Evolutionary conservation across 2,329 filamentous ascomycete species (phyloP).

Genomic region (Tolypocladium paradoxum): DNA sequence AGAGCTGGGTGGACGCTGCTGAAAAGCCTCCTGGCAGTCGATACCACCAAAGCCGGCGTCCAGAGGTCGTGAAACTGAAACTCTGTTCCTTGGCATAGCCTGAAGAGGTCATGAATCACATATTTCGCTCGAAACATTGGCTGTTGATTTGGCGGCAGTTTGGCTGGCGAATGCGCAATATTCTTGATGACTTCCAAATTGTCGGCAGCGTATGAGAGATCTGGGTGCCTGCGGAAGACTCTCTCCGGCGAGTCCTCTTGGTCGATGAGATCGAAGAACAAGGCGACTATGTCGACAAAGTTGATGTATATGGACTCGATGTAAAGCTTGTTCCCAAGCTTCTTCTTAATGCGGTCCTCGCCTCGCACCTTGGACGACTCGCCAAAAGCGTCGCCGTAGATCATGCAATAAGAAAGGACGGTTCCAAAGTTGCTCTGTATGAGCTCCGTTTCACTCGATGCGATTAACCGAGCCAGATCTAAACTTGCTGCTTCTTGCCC

Average conservation of each 20-base stretch:
- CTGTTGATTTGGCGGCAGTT: constrained; percentile 69
- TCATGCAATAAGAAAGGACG: constrained; percentile 72
- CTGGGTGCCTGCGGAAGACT: constrained; percentile 48
- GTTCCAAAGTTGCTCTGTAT: constrained; percentile 63
- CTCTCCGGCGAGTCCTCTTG: constrained; percentile 66
- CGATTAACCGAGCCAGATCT: constrained; percentile 49
- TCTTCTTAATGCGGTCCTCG: constrained; percentile 56
- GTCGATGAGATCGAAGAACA: constrained; percentile 67
- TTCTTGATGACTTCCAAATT: constrained; percentile 59
- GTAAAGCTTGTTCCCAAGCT: constrained; percentile 58
- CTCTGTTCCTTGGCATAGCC: constrained; percentile 64
- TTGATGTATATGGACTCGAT: constrained; percentile 51
- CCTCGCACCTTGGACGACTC: constrained; percentile 36
- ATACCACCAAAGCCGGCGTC: constrained; percentile 64
- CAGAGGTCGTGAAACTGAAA: constrained; percentile 57
- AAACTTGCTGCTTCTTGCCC: constrained; percentile 53
- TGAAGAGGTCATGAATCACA: constrained; percentile 62
- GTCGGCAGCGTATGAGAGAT: constrained; percentile 48
- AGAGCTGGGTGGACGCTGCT: constrained; percentile 73
- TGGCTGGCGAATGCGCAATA: constrained; percentile 53
- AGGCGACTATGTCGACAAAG: constrained; percentile 67
- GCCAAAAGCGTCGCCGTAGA: constrained; percentile 33
- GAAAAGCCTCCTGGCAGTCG: constrained; percentile 66
- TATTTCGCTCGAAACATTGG: constrained; percentile 75
- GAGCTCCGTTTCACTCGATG: constrained; percentile 42